A percentile compares a stretch with the other conserved stretches of the same genome.
Evolutionary conservation across 2,329 filamentous ascomycete species (phyloP).

Genomic region (Trichoderma simmonsii): DNA sequence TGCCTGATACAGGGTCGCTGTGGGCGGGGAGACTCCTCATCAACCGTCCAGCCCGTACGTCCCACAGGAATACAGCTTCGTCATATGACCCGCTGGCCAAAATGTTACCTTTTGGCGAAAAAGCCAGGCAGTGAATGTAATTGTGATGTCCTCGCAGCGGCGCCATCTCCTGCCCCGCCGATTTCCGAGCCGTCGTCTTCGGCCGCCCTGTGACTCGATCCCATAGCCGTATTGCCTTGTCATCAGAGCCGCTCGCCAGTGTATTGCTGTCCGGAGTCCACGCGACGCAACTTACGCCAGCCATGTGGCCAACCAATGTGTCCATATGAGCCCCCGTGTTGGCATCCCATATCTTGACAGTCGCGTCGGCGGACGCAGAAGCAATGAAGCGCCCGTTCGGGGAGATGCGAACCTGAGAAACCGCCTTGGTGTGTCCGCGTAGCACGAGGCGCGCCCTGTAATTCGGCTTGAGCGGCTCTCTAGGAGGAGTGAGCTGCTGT

Average conservation of each 20-base stretch:
- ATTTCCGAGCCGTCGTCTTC: constrained; percentile 44
- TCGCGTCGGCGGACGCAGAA: constrained; percentile 83
- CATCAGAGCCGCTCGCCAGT: constrained; percentile 87
- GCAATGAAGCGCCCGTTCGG: constrained; percentile 89
- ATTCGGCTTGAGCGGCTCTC: constrained; percentile 56
- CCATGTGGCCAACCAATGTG: constrained; percentile 88
- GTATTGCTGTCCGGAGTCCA: constrained; percentile 89
- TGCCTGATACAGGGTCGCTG: constrained; percentile 88
- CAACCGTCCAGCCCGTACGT: constrained; percentile 79
- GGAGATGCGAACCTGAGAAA: constrained; percentile 86
- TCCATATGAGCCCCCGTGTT: constrained; percentile 75
- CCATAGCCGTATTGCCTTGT: constrained; percentile 95
- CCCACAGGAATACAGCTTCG: constrained; percentile 96
- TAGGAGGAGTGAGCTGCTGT: constrained; percentile 36
- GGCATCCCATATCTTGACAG: constrained; percentile 88
- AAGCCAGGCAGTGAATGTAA: constrained; percentile 90
- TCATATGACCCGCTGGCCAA: constrained; percentile 94
- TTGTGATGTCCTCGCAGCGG: constrained; percentile 86
- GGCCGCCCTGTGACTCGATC: constrained; percentile 63
- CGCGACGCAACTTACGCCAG: constrained; percentile 87
- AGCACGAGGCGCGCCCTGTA: constrained; percentile 70
- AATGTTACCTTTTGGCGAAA: constrained; percentile 98
- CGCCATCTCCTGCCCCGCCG: constrained; percentile 42
- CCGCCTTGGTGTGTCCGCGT: constrained; percentile 71
- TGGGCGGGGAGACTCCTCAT: constrained; percentile 93